Evolutionary conservation across 208 protist genomes (phyloP).

Genomic region (Acanthamoeba royreba): DNA sequence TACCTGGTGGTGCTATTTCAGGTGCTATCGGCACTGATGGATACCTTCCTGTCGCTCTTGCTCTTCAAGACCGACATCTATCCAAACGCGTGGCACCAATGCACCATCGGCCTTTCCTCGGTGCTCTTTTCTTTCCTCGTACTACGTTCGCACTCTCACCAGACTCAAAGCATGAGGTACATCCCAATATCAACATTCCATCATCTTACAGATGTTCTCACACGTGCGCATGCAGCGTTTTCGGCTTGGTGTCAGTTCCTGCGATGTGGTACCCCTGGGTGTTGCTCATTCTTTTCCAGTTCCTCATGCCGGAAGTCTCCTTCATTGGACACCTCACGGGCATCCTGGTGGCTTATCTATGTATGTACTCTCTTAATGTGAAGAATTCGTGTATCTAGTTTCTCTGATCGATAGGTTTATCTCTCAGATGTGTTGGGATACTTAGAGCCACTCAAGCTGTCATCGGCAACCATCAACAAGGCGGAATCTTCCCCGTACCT

Average conservation of each 20-base stretch:
- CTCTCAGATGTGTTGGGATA: background rate
- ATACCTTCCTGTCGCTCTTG: background rate
- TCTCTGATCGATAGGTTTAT: background rate
- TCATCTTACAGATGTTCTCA: background rate
- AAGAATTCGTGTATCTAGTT: background rate
- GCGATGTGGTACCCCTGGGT: constrained; percentile 63
- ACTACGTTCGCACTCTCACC: constrained; percentile 36
- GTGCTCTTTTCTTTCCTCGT: constrained; percentile 65
- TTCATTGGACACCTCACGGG: constrained; percentile 68
- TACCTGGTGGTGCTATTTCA: constrained; percentile 22
- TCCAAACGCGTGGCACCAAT: background rate
- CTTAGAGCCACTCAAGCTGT: background rate
- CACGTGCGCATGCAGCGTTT: constrained; percentile 31
- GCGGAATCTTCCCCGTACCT: background rate
- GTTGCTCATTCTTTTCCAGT: constrained; percentile 61
- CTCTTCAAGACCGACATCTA: background rate
- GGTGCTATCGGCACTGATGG: background rate
- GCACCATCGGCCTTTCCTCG: constrained; percentile 61
- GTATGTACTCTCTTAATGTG: background rate
- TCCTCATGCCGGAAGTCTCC: constrained; percentile 59
- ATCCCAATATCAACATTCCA: background rate
- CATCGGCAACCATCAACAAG: background rate
- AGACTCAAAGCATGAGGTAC: background rate
- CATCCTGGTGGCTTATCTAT: constrained; percentile 62
- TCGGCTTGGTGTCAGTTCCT: constrained; percentile 59